Conservation (phyloP, 2,329 filamentous ascomycete genomes). For the Fusarium buxicola region DNA sequence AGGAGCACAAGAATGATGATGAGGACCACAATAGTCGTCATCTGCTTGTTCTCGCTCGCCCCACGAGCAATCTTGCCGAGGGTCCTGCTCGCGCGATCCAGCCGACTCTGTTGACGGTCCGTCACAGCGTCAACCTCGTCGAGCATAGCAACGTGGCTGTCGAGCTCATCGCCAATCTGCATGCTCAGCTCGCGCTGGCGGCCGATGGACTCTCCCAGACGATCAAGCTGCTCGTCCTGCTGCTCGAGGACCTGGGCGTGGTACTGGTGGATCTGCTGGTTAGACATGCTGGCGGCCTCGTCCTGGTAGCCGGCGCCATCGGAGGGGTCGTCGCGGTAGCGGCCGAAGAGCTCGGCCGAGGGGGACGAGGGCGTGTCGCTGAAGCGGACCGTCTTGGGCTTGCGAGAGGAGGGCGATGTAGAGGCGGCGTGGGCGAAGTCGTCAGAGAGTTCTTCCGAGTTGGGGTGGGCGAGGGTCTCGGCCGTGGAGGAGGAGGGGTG, state of each 20-base stretch:
- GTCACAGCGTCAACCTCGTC: constrained; percentile 89
- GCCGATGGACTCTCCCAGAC: constrained; percentile 84
- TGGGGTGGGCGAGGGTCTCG: constrained; percentile 68
- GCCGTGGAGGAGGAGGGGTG: constrained; percentile 63
- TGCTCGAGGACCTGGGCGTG: constrained; percentile 85
- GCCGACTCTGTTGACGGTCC: constrained; percentile 80
- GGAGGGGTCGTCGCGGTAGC: constrained; percentile 77
- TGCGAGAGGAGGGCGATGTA: constrained; percentile 47
- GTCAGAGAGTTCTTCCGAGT: constrained; percentile 69
- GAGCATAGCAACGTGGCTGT: constrained; percentile 87
- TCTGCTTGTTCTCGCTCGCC: constrained; percentile 87
- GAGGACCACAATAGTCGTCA: constrained; percentile 82
- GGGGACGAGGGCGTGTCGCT: constrained; percentile 69
- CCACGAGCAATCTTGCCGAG: constrained; percentile 78
- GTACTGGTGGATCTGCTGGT: constrained; percentile 87
- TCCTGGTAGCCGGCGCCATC: constrained; percentile 68
- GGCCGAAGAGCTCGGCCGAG: constrained; percentile 61
- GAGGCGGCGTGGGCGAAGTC: constrained; percentile 75
- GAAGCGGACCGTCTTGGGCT: constrained; percentile 86
- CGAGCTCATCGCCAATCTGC: constrained; percentile 95
- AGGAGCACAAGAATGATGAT: constrained; percentile 85
- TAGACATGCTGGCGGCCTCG: constrained; percentile 72
- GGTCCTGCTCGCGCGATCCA: constrained; percentile 79
- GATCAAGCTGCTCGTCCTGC: constrained; percentile 94
- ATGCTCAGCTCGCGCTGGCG: constrained; percentile 93